Base-by-base conservation (phyloP, 345 rosid species). In the Sisymbrium altissimum region DNA sequence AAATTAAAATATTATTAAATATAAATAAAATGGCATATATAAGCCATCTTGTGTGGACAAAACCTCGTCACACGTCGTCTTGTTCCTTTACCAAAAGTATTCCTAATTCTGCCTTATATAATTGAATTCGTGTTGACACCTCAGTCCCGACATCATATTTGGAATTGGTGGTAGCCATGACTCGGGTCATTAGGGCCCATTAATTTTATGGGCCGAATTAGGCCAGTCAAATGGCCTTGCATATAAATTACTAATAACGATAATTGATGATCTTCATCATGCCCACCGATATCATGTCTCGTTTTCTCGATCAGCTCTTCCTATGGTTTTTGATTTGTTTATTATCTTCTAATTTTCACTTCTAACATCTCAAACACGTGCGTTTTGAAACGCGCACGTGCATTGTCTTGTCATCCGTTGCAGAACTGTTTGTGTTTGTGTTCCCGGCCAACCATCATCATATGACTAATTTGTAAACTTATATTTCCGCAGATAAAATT, bases 101-200 rank as follows among this genome's bases (percentile, higher is more conserved):
- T 52, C 79, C 69, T 60, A 68, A 75, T 61, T 75, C 73, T 52
- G 68, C 56, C 39, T n/a, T 63, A 60, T 10, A 54, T 7, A 43
- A n/a, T n/a, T n/a, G n/a, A 64, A 12, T 44, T 35, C 27, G 45
- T 66, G 61, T 33, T 55, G 65, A 73, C 65, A 64, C 27, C 71
- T 65, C 39, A 21, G 38, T 35, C 72, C 13, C 25, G 13, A 54
- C 46, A 33, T 58, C 39, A 23, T 58, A 44, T 46, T 63, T 15
- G 21, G 27, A 23, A 3, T 3, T 1, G 25, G 25, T 23, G 7
- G 52, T 54, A 17, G 17, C 17, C 35, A 8, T 32, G 3, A 48
- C 6, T 35, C 30, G 62, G 38, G 19, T 56, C 62, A 2, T 35
- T 1, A 46, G 4, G 43, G 25, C 41, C 59, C 68, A 38, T 4